Evolutionary conservation across 805 yeast genomes (phyloP), one percentile per base, ranked within the genome.

Genomic region (Schizosaccharomyces osmophilus): DNA sequence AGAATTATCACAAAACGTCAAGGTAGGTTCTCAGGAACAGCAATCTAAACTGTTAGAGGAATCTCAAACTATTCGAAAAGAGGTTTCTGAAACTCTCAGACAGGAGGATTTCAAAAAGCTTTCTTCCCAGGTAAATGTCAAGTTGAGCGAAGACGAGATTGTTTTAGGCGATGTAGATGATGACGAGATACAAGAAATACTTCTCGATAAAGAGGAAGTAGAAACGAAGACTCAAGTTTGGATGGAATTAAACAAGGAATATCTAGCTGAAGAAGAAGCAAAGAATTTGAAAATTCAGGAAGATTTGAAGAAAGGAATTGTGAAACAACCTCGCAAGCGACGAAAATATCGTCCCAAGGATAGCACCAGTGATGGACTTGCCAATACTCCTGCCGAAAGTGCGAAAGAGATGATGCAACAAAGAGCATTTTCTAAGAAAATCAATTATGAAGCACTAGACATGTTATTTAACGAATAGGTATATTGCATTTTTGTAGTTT

Each of bases 191-290:
- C 81, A 80, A 4, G 72, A 74, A 0, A 76, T 82, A 42, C 68
- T 86, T 55, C 74, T 93, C 59, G 77, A 79, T 1, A 26, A 61
- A 26, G 87, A 83, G 60, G 96, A 89, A 64, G 77, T 82, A 11
- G 77, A 73, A 62, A 69, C 83, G 64, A 93, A 90, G 70, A 89
- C 87, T 66, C 77, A 84, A 63, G 80, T 89, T 2, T 93, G 98
- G 97, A 82, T 85, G 61, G 89, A 93, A 1, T 76, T 87, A 48
- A 89, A 94, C 71, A 85, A 85, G 63, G 97, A 89, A 36, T 93
- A 80, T 68, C 73, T 93, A 62, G 69, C 87, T 8, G 93, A 84
- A 59, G 95, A 87, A 71, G 97, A 90, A 67, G 80, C 81, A 66
- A 88, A 87, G 68, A 75, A 89, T 64, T 75, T 90, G 63, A 87